A percentile compares a stretch with the other conserved stretches of the same genome.
Conservation (phyloP, 164 flowering plant species). For the Aristolochia californica region DNA sequence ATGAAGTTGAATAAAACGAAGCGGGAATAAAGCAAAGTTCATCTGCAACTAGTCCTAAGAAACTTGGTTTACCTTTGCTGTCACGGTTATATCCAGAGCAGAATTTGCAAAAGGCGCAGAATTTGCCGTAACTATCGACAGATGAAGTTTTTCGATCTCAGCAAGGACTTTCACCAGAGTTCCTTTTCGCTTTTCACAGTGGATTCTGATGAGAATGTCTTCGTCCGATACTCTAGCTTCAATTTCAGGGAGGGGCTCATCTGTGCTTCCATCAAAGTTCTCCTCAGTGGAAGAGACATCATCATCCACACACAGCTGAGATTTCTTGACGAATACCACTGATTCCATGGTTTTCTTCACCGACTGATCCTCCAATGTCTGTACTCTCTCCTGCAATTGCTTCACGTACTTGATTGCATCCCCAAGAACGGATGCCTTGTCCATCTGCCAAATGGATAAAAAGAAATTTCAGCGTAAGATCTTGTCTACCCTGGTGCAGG, state of each 20-base stretch:
- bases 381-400: slow-evolving; percentile 68
- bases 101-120: slow-evolving; percentile 49
- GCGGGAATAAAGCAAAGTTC: not conserved
- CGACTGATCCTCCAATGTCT: slow-evolving; percentile 62
- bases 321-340: slow-evolving; percentile 52
- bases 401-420: slow-evolving; percentile 84
- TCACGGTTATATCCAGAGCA: slow-evolving; percentile 52
- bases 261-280: slow-evolving; percentile 14
- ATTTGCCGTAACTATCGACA: slow-evolving; percentile 45
- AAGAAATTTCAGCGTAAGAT: not conserved
- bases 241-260: slow-evolving; percentile 58
- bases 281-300: slow-evolving; percentile 31
- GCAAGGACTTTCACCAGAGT: slow-evolving; percentile 36
- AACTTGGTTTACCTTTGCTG: slow-evolving; percentile 57
- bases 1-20: too few relatives aligned
- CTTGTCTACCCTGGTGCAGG: too few relatives aligned
- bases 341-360: slow-evolving; percentile 51
- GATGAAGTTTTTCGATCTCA: slow-evolving; percentile 59
- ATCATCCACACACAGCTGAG: slow-evolving; percentile 33
- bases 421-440: slow-evolving; percentile 88
- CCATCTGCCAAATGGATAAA: slow-evolving; percentile 39
- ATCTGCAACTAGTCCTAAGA: not conserved
- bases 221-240: slow-evolving; percentile 67
- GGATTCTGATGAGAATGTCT: slow-evolving; percentile 61
- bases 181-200: slow-evolving; percentile 68